These are phyloP conservation scores for Cudoniella acicularis DNA, from an alignment of 495 filamentous ascomycete genomes.

Conservation along the genomic window DNA sequence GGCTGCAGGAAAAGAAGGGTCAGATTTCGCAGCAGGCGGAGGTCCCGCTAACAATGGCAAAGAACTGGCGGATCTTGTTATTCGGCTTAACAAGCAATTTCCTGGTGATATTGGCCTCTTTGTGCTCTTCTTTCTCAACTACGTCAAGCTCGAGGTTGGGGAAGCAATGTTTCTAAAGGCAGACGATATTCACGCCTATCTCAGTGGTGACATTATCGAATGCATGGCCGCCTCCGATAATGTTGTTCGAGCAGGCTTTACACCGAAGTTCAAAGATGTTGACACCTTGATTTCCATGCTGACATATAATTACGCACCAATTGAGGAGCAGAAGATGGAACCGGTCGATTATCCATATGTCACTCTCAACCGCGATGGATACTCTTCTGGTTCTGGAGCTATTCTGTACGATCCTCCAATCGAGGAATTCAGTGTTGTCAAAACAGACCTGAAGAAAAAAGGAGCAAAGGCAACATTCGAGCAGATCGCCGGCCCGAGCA, in stretches of 20 bases:
- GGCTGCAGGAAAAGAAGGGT: constrained; percentile 60
- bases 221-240: constrained; percentile 99
- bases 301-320: constrained; percentile 91
- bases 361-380: constrained; percentile 72
- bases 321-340: constrained; percentile 88
- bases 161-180: constrained; percentile 96
- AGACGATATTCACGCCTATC: constrained; percentile 95
- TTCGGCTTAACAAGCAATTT: constrained; percentile 72
- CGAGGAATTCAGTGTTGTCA: constrained; percentile 91
- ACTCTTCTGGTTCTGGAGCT: constrained; percentile 64
- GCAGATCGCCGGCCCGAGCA: constrained; percentile 80
- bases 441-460: constrained; percentile 64
- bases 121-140: constrained; percentile 79
- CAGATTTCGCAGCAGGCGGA: constrained; percentile 60
- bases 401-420: constrained; percentile 92
- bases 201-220: constrained; percentile 95
- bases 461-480: constrained; percentile 84
- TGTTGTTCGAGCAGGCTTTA: constrained; percentile 94
- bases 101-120: constrained; percentile 75
- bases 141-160: constrained; percentile 73
- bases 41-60: constrained; percentile 55
- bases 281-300: constrained; percentile 86
- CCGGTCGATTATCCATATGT: constrained; percentile 80
- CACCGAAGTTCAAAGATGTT: constrained; percentile 97
- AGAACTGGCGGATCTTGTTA: constrained; percentile 71